Base-by-base conservation (phyloP, 2,329 filamentous ascomycete species). In the Colletotrichum scovillei region DNA sequence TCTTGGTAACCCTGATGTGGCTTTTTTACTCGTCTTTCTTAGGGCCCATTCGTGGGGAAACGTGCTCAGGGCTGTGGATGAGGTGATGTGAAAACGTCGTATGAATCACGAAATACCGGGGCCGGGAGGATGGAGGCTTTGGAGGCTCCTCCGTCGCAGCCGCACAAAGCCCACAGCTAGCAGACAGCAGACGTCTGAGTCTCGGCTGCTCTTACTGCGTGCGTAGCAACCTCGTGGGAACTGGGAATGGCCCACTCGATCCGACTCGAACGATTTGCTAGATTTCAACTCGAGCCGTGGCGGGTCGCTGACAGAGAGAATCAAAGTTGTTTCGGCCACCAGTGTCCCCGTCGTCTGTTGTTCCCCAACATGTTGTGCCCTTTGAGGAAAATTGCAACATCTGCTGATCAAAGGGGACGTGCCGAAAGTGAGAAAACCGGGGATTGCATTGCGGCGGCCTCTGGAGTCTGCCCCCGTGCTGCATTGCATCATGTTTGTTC, bases 41-140 rank as follows among this genome's bases (percentile, higher is more conserved):
- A 42, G 16, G 56, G 22, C 32, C 63, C 63, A 58, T 72, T 59
- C 63, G 58, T 64, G 62, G 62, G 64, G 58, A 73, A 75, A 75
- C 73, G 73, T 74, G 71, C 70, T 71, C 71, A 58, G 24, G 63
- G 53, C 46, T 67, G 71, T 75, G 73, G 71, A 74, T 75, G 71
- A 70, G 63, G 71, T 70, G 73, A 75, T 68, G 64, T 26, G 38
- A 46, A 8, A 53, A 22, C 14, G 67, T 32, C 35, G 30, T 60
- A 49, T 58, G 32, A 49, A 68, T 57, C 53, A 74, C 63, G 28
- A 38, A 67, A 60, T 22, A 67, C 38, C 42, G 63, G 63, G 59
- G 52, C 69, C 38, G 19, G 42, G 42, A 19, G 42, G 42, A 4
- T n/a, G 42, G 42, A 46, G 42, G 42, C 42, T 46, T 46, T 19